A percentile compares a stretch with the other conserved stretches of the same genome.
Conservation (phyloP, 768 basidiomycete genomes). For the Lentinula detonsa region DNA sequence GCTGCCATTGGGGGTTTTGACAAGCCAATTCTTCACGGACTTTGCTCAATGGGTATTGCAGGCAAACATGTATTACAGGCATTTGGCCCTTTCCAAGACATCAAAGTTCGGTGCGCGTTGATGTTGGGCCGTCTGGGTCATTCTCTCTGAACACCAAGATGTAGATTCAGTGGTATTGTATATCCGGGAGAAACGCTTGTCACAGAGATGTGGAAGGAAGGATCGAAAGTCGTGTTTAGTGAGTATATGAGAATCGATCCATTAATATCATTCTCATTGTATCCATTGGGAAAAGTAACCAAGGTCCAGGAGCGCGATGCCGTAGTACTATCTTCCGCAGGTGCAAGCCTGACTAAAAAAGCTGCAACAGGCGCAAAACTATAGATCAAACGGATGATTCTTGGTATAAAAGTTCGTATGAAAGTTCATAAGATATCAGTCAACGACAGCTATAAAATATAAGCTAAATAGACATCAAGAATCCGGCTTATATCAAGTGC, state of each 20-base stretch:
- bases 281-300: slow-evolving; percentile 43
- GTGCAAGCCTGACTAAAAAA: slow-evolving; percentile 59
- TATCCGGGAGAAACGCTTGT: slow-evolving; percentile 94
- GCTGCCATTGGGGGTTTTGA: slow-evolving; percentile 94
- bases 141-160: neutral
- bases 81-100: slow-evolving; percentile 83
- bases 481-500: slow-evolving; percentile 2
- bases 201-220: slow-evolving; percentile 99
- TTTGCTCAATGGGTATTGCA: slow-evolving; percentile 90
- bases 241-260: slow-evolving; percentile 24
- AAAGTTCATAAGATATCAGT: no score
- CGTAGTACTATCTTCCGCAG: slow-evolving; percentile 71
- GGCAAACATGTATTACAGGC: slow-evolving; percentile 88
- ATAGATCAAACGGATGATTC: slow-evolving; percentile 15
- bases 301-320: slow-evolving; percentile 85
- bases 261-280: neutral
- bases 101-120: slow-evolving; percentile 82
- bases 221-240: slow-evolving; percentile 87
- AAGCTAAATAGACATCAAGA: neutral
- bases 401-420: no score
- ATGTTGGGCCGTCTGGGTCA: neutral
- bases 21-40: slow-evolving; percentile 81
- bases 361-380: slow-evolving; percentile 51
- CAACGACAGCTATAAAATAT: neutral
- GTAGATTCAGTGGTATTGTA: slow-evolving; percentile 85